phyloP scores from a whole-genome alignment of 768 basidiomycete species.

The Tremella mesenterica region DNA sequence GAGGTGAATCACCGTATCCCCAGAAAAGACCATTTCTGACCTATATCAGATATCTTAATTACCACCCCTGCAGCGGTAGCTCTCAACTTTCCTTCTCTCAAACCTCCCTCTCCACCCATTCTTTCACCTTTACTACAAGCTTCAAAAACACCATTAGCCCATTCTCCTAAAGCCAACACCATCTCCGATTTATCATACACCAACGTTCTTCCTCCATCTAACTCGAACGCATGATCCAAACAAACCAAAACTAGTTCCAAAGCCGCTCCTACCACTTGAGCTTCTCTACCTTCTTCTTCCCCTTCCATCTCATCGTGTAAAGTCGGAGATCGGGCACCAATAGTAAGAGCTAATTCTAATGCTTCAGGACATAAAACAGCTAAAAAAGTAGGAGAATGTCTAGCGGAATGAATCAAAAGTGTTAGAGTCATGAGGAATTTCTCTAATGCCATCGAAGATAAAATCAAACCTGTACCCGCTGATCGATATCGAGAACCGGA shows the following conservation, averaged over 20 bases:
- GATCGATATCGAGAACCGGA: slow-evolving; percentile 51
- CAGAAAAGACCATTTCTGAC: slow-evolving; percentile 63
- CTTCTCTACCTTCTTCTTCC: slow-evolving; percentile 33
- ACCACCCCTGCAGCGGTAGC: slow-evolving; percentile 71
- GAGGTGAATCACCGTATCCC: slow-evolving; percentile 18
- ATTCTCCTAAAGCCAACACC: slow-evolving; percentile 65
- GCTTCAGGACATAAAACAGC: slow-evolving; percentile 70
- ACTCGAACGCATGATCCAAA: slow-evolving; percentile 63
- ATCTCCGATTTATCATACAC: slow-evolving; percentile 66
- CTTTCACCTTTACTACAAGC: slow-evolving; percentile 53
- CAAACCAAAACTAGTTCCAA: slow-evolving; percentile 70
- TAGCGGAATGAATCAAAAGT: slow-evolving; percentile 71
- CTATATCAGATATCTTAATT: slow-evolving; percentile 66
- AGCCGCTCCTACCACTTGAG: slow-evolving; percentile 62
- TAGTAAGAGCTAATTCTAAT: slow-evolving; percentile 69
- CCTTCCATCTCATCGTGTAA: slow-evolving; percentile 30
- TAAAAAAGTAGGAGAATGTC: slow-evolving; percentile 72
- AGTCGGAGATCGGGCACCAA: slow-evolving; percentile 54
- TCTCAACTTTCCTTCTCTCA: slow-evolving; percentile 50
- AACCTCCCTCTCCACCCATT: slow-evolving; percentile 63
- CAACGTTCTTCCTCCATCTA: slow-evolving; percentile 68
- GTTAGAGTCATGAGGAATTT: slow-evolving; percentile 68
- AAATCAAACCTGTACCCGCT: slow-evolving; percentile 70
- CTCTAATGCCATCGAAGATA: slow-evolving; percentile 66
- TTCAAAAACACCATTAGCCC: slow-evolving; percentile 64